Base-by-base conservation (phyloP, 768 basidiomycete species). In the Omphalotus guepiniiformis region DNA sequence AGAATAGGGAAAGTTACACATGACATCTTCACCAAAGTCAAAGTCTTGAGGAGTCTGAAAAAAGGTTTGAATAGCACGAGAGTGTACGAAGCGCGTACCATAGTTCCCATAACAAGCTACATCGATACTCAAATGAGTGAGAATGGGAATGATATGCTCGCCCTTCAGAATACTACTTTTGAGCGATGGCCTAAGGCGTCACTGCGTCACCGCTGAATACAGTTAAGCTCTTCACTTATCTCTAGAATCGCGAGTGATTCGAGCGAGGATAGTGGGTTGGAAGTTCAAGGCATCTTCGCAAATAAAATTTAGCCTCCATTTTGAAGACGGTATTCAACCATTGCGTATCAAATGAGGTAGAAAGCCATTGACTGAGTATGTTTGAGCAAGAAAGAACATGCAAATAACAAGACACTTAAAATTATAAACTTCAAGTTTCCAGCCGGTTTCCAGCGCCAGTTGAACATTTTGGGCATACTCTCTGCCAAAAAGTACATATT, bases 121-220 rank as follows among this genome's bases (percentile, higher is more conserved):
- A 19, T 42, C 27, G 6, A 42, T 42, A 19, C 32, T 21, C n/a
- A 32, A n/a, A 42, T 42, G 9, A 30, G 28, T 42, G 7, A 42
- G 28, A 8, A 30, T 30, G 11, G 27, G 4, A 28, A 30, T 11
- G n/a, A 42, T 42, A 16, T 30, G 28, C 32, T 42, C 41, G 27
- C 41, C 28, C 32, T 38, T 41, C 1, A 41, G 23, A 5, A 41
- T 41, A 41, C 40, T 41, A 18, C 40, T 41, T 27, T 41, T 27
- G 25, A 27, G 5, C 18, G 40, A 41, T 5, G 40, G 40, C 15
- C 40, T 27, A 12, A n/a, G n/a, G n/a, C n/a, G n/a, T n/a, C n/a
- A 28, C 26, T 6, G 25, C 40, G 22, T 41, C 40, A 5, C 23
- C 40, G 22, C 23, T 26, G 15, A 41, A 41, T 13, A 41, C 40